Conservation (phyloP, 2,329 filamentous ascomycete species). For the Cordyceps fumosorosea region DNA sequence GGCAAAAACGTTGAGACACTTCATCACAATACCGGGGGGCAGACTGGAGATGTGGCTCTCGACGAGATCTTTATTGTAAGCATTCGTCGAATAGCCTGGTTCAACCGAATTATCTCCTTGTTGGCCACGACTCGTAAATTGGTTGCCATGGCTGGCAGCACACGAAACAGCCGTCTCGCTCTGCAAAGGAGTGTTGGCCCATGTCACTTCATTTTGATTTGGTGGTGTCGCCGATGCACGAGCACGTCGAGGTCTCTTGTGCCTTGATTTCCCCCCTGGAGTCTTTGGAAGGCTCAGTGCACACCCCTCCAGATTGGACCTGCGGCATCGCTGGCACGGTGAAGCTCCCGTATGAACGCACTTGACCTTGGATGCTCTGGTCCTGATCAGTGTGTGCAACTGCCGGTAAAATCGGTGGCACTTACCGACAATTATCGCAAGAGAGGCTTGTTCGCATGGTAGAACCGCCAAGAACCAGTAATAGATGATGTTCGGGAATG, state of each 20-base stretch:
- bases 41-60: constrained; percentile 21
- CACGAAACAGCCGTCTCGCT: background rate
- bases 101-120: background rate
- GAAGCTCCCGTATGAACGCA: constrained; percentile 26
- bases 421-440: constrained; percentile 28
- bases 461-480: background rate
- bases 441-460: constrained; percentile 29
- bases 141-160: background rate
- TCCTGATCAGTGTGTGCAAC: background rate
- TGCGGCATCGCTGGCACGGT: constrained; percentile 26
- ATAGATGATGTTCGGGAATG: background rate
- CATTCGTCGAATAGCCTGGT: background rate
- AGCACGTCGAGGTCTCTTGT: background rate
- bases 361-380: constrained; percentile 29
- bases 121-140: too few relatives aligned
- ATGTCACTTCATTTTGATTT: background rate
- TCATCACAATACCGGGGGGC: constrained; percentile 22
- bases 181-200: background rate
- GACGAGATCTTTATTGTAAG: constrained; percentile 2
- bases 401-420: background rate
- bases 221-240: background rate
- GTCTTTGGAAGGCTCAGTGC: constrained; percentile 20
- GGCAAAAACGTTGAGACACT: constrained; percentile 28
- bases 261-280: constrained; percentile 6
- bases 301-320: constrained; percentile 21